Evolutionary conservation across 352 stramenopile species (phyloP).

Genomic region (Pythium aquatile): DNA sequence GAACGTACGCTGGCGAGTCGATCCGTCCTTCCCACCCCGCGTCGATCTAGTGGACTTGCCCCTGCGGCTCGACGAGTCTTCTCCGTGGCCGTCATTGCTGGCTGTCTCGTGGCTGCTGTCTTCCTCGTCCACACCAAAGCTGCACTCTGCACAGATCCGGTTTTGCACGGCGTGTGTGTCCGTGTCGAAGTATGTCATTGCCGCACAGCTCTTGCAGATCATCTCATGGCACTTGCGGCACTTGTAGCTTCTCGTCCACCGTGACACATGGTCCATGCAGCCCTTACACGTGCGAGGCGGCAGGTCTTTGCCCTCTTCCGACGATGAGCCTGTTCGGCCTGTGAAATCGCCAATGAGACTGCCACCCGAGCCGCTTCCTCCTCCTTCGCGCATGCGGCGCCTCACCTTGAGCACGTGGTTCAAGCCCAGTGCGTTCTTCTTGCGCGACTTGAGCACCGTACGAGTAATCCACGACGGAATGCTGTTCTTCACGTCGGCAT

Average conservation of each 20-base stretch:
- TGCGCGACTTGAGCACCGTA: slow-evolving; percentile 40
- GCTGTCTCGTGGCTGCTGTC: neutral
- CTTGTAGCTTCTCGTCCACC: slow-evolving; percentile 58
- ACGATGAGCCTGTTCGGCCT: slow-evolving; percentile 17
- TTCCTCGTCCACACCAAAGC: slow-evolving; percentile 10
- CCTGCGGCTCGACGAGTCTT: neutral
- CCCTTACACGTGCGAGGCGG: slow-evolving; percentile 40
- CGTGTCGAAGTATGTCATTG: slow-evolving; percentile 46
- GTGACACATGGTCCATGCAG: slow-evolving; percentile 55
- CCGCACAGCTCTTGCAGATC: slow-evolving; percentile 60
- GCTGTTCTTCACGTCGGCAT: slow-evolving; percentile 42
- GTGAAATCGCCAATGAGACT: slow-evolving; percentile 18
- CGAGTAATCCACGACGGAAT: slow-evolving; percentile 49
- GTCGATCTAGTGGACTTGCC: neutral
- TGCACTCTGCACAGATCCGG: slow-evolving; percentile 57
- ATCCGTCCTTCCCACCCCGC: neutral
- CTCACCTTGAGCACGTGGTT: slow-evolving; percentile 70
- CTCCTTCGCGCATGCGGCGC: slow-evolving; percentile 33
- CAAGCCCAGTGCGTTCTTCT: slow-evolving; percentile 47
- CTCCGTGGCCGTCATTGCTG: neutral
- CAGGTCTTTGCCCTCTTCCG: slow-evolving; percentile 15
- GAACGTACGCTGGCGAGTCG: slow-evolving; percentile 15
- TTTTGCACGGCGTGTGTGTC: slow-evolving; percentile 42
- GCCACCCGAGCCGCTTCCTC: slow-evolving; percentile 14
- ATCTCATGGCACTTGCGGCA: slow-evolving; percentile 63